Conservation (phyloP, 768 basidiomycete species). For the Daedaleopsis nitida region DNA sequence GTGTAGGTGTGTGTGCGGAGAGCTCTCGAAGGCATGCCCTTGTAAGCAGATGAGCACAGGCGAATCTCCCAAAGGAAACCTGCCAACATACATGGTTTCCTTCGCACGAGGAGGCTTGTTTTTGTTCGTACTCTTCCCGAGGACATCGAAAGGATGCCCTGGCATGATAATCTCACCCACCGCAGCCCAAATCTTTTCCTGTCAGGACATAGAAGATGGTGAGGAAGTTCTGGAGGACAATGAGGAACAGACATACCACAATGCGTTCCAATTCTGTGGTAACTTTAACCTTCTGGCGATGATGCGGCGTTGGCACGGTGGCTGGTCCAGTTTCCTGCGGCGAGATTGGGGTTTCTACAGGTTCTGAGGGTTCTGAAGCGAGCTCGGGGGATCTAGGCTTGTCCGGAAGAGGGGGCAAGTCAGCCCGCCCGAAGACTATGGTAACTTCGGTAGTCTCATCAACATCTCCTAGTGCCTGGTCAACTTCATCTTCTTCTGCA, state of each 20-base stretch:
- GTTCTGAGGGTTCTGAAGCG: not conserved
- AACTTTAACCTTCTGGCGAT: slow-evolving; percentile 47
- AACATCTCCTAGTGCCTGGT: slow-evolving; percentile 6
- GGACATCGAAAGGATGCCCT: slow-evolving; percentile 43
- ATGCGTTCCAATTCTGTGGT: slow-evolving; percentile 67
- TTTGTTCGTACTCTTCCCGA: slow-evolving; percentile 30
- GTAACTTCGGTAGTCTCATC: slow-evolving; percentile 9
- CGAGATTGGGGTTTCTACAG: not conserved
- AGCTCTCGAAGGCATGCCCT: slow-evolving; percentile 63
- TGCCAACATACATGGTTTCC: slow-evolving; percentile 57
- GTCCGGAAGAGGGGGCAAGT: not conserved
- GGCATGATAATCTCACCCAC: slow-evolving; percentile 67
- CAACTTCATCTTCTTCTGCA: slow-evolving; percentile 14
- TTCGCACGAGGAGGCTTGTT: slow-evolving; percentile 52
- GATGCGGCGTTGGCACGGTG: slow-evolving; percentile 1
- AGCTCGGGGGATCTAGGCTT: not conserved
- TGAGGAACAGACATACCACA: slow-evolving; percentile 45
- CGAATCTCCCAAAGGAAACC: not conserved
- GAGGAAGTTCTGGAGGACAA: too few relatives aligned
- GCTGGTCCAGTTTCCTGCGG: not conserved
- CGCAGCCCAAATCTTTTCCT: slow-evolving; percentile 73
- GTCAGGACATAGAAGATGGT: slow-evolving; percentile 3
- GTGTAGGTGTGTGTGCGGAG: slow-evolving; percentile 50
- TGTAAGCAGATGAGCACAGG: slow-evolving; percentile 1
- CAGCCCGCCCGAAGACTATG: slow-evolving; percentile 3